A percentile compares a stretch with the other conserved stretches of the same genome.
These are phyloP conservation scores for Gracilariopsis chorda DNA, from an alignment of 23 red algal species.

Conservation along the genomic window DNA sequence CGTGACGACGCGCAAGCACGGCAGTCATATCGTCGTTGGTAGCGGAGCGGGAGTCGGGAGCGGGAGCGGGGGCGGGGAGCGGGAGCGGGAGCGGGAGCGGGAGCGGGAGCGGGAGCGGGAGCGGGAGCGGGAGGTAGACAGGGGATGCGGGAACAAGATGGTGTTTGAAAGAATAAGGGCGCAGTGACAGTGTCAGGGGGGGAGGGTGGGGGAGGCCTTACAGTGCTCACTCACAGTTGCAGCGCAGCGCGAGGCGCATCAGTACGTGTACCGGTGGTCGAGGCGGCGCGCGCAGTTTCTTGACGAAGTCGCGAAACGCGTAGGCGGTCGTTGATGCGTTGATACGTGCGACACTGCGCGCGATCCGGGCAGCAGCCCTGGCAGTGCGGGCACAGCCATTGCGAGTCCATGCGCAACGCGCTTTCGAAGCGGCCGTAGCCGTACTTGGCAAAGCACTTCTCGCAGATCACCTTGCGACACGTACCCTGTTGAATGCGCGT, in stretches of 20 bases:
- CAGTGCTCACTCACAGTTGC: not conserved
- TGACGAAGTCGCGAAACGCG: constrained; percentile 8
- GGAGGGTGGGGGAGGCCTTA: not conserved
- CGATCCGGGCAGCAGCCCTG: constrained; percentile 36
- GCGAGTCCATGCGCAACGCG: not conserved
- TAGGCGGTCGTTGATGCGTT: constrained; percentile 53
- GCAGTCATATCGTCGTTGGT: not conserved
- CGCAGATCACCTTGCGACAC: constrained; percentile 65
- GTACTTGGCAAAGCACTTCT: constrained; percentile 54
- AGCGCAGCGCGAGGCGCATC: not conserved
- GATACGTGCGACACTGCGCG: constrained; percentile 62
- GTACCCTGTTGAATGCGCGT: constrained; percentile 15
- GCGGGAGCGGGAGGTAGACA: not conserved
- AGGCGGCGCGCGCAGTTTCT: not conserved
- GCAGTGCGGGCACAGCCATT: constrained; percentile 62
- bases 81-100: not conserved
- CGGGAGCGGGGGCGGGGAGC: not conserved
- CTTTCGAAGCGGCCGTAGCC: constrained; percentile 5
- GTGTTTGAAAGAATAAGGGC: not conserved
- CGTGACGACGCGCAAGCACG: not conserved
- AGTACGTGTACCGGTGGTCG: not conserved
- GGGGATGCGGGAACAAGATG: not conserved
- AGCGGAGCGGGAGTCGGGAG: not conserved
- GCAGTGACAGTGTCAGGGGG: not conserved
- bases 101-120: not conserved